Base-by-base conservation (phyloP, 1,284 basidiomycete genomes). In the Rhizopogon parksii region DNA sequence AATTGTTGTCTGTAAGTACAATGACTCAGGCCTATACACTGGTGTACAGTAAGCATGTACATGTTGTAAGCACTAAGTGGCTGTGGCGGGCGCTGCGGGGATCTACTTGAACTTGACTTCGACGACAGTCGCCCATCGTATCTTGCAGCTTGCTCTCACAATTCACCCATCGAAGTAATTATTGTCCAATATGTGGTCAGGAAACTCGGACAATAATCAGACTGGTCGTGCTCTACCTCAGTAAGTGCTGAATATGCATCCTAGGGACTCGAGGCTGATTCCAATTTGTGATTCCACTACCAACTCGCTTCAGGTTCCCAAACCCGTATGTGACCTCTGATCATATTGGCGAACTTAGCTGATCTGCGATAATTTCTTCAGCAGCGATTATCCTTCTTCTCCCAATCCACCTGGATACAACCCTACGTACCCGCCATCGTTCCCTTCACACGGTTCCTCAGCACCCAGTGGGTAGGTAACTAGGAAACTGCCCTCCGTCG, bases 181-280 rank as follows among this genome's bases (percentile, higher is more conserved):
- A 6, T 43, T 12, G 7, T 43, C 30, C 17, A 34, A 2, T 8
- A 62, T 66, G 62, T 59, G 61, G 62, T 12, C 56, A 17, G 37
- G 36, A 24, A 36, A 47, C 34, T 47, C 60, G 37, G 51, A 50
- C 25, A 47, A 19, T 32, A 14, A 38, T 32, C 37, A 19, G 11
- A 43, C 48, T 40, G n/a, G 36, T 4, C 35, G 36, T 25, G 50
- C 46, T 15, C 7, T 36, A 17, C 40, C n/a, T 34, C 46, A 45
- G 61, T 62, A 38, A 58, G 60, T 53, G 8, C 25, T 25, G 27
- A 36, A 30, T 21, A 21, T 27, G 14, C 17, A 7, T 32, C 30
- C 11, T n/a, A 34, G 21, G 21, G 21, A 36, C 7, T 5, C 12
- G 8, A 15, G 15, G 2, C 12, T 55, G 45, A 45, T 12, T 36